Conservation (phyloP, 495 filamentous ascomycete genomes). For the Achaetomiella virescens region DNA sequence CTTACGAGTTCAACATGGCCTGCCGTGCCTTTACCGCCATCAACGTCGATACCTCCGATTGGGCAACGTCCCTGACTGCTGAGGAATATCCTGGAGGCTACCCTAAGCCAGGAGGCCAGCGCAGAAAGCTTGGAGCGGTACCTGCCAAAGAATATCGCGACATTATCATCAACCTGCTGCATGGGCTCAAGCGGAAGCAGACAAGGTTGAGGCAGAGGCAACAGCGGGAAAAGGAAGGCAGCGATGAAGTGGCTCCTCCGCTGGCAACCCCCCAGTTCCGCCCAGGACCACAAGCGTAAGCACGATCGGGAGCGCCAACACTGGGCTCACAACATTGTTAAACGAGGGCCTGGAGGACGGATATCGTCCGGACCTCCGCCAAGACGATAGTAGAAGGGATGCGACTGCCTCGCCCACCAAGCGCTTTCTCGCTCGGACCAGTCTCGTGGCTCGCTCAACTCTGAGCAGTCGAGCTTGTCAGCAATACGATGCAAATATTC, state of each 20-base stretch:
- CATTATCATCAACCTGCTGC: slow-evolving; percentile 95
- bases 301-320: slow-evolving; percentile 54
- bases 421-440: slow-evolving; percentile 40
- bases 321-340: slow-evolving; percentile 57
- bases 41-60: slow-evolving; percentile 90
- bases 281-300: slow-evolving; percentile 61
- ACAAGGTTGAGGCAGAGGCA: slow-evolving; percentile 79
- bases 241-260: slow-evolving; percentile 9
- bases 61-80: slow-evolving; percentile 91
- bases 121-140: slow-evolving; percentile 86
- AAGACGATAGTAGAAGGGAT: slow-evolving; percentile 22
- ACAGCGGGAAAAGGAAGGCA: slow-evolving; percentile 56
- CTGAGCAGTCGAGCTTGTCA: slow-evolving; percentile 57
- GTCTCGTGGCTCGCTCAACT: slow-evolving; percentile 39
- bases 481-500: slow-evolving; percentile 62
- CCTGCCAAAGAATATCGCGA: slow-evolving; percentile 87
- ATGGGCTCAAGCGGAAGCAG: slow-evolving; percentile 94
- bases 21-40: slow-evolving; percentile 94
- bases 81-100: slow-evolving; percentile 87
- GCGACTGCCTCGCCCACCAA: slow-evolving; percentile 36
- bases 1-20: slow-evolving; percentile 98
- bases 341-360: slow-evolving; percentile 53
- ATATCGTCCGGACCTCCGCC: slow-evolving; percentile 29
- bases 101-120: slow-evolving; percentile 92
- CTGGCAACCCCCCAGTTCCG: slow-evolving; percentile 16